phyloP scores from a whole-genome alignment of 1,284 basidiomycete genomes.

The Ganoderma resinaceum region DNA sequence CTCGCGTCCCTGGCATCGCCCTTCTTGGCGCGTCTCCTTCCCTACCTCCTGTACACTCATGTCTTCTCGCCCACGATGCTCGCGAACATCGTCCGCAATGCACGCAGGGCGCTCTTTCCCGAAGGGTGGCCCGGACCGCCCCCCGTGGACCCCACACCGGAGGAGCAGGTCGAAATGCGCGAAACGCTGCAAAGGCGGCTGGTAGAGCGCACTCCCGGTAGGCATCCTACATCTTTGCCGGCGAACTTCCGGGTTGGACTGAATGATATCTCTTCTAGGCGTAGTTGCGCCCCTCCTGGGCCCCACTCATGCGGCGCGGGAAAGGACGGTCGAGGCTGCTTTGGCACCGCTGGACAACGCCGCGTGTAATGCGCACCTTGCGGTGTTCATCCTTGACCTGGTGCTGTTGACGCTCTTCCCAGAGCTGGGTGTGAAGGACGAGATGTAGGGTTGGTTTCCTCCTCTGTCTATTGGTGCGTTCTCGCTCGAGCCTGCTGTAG shows the following conservation, averaged over 20 bases:
- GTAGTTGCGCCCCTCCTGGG: slow-evolving; percentile 55
- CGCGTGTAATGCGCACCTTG: slow-evolving; percentile 72
- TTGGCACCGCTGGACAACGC: slow-evolving; percentile 64
- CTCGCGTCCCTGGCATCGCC: slow-evolving; percentile 37
- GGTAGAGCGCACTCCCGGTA: slow-evolving; percentile 53
- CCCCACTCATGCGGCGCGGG: slow-evolving; percentile 45
- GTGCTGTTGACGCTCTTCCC: slow-evolving; percentile 70
- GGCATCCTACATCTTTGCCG: slow-evolving; percentile 27
- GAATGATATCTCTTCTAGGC: slow-evolving; percentile 28
- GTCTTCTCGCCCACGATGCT: slow-evolving; percentile 62
- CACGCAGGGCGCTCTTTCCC: slow-evolving; percentile 77
- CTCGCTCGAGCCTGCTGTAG: background rate
- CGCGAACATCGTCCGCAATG: slow-evolving; percentile 52
- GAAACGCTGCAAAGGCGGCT: slow-evolving; percentile 58
- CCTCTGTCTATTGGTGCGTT: background rate
- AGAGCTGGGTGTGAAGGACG: slow-evolving; percentile 54
- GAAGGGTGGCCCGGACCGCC: slow-evolving; percentile 78
- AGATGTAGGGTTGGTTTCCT: slow-evolving; percentile 12
- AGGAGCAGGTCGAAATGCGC: slow-evolving; percentile 69
- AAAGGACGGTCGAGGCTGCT: slow-evolving; percentile 52
- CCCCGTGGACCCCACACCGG: slow-evolving; percentile 69
- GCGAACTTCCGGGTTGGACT: background rate
- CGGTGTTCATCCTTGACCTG: slow-evolving; percentile 69
- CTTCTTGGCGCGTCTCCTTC: slow-evolving; percentile 59
- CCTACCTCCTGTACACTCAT: slow-evolving; percentile 62